phyloP scores from a whole-genome alignment of 805 yeast genomes.

The Metschnikowia matae region DNA sequence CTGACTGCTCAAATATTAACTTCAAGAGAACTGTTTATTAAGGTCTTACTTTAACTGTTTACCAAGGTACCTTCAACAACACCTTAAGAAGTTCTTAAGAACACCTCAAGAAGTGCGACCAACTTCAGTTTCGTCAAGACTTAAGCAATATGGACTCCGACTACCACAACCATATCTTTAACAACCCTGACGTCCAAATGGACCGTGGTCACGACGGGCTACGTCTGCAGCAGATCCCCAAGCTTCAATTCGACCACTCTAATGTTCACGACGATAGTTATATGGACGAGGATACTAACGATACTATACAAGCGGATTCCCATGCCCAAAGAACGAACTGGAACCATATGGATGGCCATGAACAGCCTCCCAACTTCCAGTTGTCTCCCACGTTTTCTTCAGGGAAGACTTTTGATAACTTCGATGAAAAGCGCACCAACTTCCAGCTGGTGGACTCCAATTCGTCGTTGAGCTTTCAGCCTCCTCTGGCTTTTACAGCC shows the following conservation, averaged over 20 bases:
- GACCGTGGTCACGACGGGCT: background rate
- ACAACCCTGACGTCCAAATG: background rate
- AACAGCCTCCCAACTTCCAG: constrained; percentile 17
- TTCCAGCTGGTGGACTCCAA: constrained; percentile 38
- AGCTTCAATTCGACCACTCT: background rate
- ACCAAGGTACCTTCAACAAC: too few relatives aligned
- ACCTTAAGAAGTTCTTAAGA: too few relatives aligned
- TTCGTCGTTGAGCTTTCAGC: constrained; percentile 29
- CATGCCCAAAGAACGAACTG: constrained; percentile 7
- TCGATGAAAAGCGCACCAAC: constrained; percentile 20
- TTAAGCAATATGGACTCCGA: background rate
- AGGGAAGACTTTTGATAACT: constrained; percentile 15
- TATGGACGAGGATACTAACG: constrained; percentile 39
- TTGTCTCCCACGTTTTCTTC: constrained; percentile 23
- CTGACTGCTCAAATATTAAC: too few relatives aligned
- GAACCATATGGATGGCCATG: constrained; percentile 9
- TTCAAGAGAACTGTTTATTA: too few relatives aligned
- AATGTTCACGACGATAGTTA: constrained; percentile 24
- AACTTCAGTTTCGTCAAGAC: too few relatives aligned
- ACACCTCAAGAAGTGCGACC: too few relatives aligned
- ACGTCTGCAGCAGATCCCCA: background rate
- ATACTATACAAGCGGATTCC: constrained; percentile 13
- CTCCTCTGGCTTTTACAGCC: constrained; percentile 40
- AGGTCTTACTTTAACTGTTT: too few relatives aligned
- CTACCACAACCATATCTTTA: constrained; percentile 5